These are phyloP conservation scores for Trifolium dubium DNA, from an alignment of 306 rosid species.

Conservation along the genomic window DNA sequence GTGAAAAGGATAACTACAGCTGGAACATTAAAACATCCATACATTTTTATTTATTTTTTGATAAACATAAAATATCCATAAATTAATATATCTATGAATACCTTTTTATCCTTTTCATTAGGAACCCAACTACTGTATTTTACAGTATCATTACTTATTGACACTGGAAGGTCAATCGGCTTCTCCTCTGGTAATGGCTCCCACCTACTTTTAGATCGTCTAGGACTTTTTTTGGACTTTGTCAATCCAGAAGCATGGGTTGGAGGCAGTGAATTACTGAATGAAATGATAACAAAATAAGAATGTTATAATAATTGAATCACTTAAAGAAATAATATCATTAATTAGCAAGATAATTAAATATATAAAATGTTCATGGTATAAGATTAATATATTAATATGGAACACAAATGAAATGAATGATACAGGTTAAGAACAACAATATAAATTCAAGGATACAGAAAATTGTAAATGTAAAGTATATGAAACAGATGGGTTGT, in stretches of 20 bases:
- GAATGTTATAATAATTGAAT: constrained; percentile 12
- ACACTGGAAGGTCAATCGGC: constrained; percentile 55
- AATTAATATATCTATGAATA: constrained; percentile 33
- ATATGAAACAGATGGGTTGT: too few species aligned
- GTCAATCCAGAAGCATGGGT: constrained; percentile 55
- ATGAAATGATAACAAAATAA: constrained; percentile 30
- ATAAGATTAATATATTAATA: constrained; percentile 1
- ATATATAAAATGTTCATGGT: neutral
- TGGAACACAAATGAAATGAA: neutral
- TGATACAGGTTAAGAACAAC: neutral
- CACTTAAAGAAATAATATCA: constrained; percentile 1
- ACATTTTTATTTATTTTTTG: neutral
- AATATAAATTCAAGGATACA: neutral
- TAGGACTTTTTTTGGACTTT: constrained; percentile 80
- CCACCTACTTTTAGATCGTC: constrained; percentile 93
- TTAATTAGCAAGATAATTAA: constrained; percentile 21
- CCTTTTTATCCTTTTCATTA: constrained; percentile 80
- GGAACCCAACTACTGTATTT: constrained; percentile 71
- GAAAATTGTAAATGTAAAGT: neutral
- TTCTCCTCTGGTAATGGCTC: constrained; percentile 93
- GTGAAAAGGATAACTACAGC: neutral
- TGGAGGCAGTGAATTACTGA: constrained; percentile 59
- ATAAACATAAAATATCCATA: constrained; percentile 12
- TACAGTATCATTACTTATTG: constrained; percentile 45
- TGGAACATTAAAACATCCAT: constrained; percentile 33